Conservation (phyloP, 768 basidiomycete genomes). For the Mycena amicta region DNA sequence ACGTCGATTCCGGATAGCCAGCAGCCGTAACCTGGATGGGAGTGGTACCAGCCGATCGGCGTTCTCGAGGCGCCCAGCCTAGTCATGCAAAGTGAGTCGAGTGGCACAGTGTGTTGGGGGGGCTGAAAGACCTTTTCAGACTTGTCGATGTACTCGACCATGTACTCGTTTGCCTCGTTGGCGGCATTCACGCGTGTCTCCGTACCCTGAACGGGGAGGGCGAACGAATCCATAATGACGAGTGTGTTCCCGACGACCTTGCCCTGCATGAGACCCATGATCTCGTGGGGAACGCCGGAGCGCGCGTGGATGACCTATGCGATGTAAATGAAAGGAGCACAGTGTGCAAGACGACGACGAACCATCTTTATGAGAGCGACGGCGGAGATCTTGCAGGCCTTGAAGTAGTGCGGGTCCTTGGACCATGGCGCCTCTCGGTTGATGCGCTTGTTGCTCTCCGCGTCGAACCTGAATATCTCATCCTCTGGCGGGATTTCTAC, state of each 20-base stretch:
- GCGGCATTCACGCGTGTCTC: conserved; percentile 98
- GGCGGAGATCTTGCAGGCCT: conserved; percentile 91
- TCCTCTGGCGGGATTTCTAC: conserved; percentile 73
- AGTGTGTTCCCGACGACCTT: conserved; percentile 81
- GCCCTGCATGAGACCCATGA: conserved; percentile 99
- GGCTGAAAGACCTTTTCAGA: conserved; percentile 73
- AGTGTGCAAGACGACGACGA: conserved; percentile 5
- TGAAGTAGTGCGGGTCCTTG: conserved; percentile 84
- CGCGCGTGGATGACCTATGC: conserved; percentile 99
- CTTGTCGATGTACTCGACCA: conserved; percentile 89
- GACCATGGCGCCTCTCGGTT: conserved; percentile 80
- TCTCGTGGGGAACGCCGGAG: conserved; percentile 96
- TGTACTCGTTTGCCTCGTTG: conserved; percentile 95
- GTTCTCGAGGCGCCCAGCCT: conserved; percentile 86
- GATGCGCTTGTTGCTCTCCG: conserved; percentile 65
- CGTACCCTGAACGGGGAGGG: conserved; percentile 95
- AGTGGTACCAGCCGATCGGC: conserved; percentile 98
- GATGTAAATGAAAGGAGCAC: conserved; percentile 13
- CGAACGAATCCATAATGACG: conserved; percentile 95
- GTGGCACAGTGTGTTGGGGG: too few relatives aligned
- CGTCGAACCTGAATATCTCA: conserved; percentile 77
- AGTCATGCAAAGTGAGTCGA: not conserved
- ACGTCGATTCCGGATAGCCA: conserved; percentile 99
- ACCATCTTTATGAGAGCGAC: conserved; percentile 97
- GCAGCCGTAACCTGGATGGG: conserved; percentile 98